Conservation (phyloP, 2,329 filamentous ascomycete species). For the Aspergillus fumigatus region DNA sequence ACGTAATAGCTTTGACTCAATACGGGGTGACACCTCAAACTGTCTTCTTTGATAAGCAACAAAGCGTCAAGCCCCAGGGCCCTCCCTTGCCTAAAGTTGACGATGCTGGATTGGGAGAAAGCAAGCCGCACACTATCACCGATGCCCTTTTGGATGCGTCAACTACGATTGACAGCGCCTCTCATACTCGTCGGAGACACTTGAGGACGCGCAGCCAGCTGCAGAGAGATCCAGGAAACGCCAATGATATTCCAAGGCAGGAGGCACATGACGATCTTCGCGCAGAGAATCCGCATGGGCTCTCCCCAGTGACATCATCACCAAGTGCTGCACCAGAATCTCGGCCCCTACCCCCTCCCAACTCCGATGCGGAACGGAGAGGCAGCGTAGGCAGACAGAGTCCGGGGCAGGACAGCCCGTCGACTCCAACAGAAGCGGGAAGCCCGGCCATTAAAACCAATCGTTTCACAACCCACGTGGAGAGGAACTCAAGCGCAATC, state of each 20-base stretch:
- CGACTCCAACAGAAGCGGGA: constrained; percentile 27
- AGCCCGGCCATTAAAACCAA: constrained; percentile 24
- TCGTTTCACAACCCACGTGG: constrained; percentile 19
- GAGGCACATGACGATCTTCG: constrained; percentile 20
- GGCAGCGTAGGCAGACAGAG: constrained; percentile 22
- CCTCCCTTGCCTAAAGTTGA: constrained; percentile 21
- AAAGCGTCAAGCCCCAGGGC: constrained; percentile 44
- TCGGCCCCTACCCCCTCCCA: constrained; percentile 29
- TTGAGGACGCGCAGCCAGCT: constrained; percentile 38
- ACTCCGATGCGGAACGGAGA: constrained; percentile 31
- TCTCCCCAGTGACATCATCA: constrained; percentile 36
- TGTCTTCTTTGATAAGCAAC: constrained; percentile 82
- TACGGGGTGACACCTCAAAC: constrained; percentile 79
- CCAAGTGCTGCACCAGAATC: constrained; percentile 28
- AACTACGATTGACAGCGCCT: constrained; percentile 69
- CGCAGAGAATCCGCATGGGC: constrained; percentile 22
- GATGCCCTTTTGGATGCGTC: constrained; percentile 91
- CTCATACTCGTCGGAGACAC: constrained; percentile 45
- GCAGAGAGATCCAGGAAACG: constrained; percentile 28
- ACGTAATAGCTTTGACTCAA: constrained; percentile 69
- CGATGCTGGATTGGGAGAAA: constrained; percentile 30
- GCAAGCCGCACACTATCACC: constrained; percentile 69
- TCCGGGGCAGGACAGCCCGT: constrained; percentile 27
- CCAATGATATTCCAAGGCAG: constrained; percentile 13
- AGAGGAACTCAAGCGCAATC: constrained; percentile 52